A percentile compares a stretch with the other conserved stretches of the same genome.
These are phyloP conservation scores for Talaromyces albobiverticillius DNA, from an alignment of 2,329 filamentous ascomycete genomes.

Conservation along the genomic window DNA sequence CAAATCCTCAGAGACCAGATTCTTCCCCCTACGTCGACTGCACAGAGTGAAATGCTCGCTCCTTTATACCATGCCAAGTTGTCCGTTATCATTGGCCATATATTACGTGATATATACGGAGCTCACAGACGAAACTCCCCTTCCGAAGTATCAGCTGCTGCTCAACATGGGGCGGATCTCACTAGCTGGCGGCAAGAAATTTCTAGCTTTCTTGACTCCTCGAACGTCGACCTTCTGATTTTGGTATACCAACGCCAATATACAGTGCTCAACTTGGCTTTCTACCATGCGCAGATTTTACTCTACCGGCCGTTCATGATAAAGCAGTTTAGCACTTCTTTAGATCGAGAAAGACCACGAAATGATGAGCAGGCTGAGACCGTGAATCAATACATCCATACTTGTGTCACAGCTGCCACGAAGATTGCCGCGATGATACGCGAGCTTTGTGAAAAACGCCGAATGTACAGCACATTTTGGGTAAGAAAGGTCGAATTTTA, in stretches of 20 bases:
- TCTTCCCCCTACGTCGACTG: constrained; percentile 22
- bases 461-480: constrained; percentile 44
- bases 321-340: constrained; percentile 14
- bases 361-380: no score
- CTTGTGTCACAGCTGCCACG: constrained; percentile 42
- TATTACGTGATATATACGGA: constrained; percentile 45
- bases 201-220: constrained; percentile 22
- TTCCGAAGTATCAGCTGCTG: constrained; percentile 31
- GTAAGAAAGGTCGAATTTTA: constrained; percentile 32
- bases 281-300: constrained; percentile 33
- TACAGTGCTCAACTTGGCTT: constrained; percentile 35
- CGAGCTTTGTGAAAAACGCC: constrained; percentile 32
- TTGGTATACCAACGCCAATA: constrained; percentile 48
- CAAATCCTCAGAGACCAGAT: constrained; percentile 19
- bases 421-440: constrained; percentile 40
- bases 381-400: constrained; percentile 22
- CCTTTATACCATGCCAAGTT: constrained; percentile 46
- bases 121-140: constrained; percentile 15
- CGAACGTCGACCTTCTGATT: constrained; percentile 36
- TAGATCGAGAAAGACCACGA: constrained; percentile 14
- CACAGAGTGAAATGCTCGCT: constrained; percentile 44
- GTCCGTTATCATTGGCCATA: constrained; percentile 43
- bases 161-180: constrained; percentile 43
- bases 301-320: constrained; percentile 33
- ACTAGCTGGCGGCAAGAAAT: constrained; percentile 47